Evolutionary conservation across 495 filamentous ascomycete genomes (phyloP).

Genomic region (Trypethelium eluteriae): DNA sequence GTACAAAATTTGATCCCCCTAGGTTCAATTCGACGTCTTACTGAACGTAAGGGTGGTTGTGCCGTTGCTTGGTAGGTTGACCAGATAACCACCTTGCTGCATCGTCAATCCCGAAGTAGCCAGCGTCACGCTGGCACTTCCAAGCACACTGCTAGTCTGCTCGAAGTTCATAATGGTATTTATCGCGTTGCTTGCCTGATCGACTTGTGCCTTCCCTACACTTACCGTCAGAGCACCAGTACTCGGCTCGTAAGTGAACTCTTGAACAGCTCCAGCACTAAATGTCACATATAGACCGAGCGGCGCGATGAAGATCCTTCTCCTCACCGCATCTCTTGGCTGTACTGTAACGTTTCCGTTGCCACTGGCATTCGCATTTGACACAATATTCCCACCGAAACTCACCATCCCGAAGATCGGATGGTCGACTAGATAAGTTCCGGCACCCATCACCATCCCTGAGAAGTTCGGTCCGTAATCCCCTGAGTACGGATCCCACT

Average conservation of each 20-base stretch:
- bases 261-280: conserved; percentile 38
- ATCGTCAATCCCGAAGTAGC: conserved; percentile 1
- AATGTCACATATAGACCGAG: conserved; percentile 37
- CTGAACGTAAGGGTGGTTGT: background rate
- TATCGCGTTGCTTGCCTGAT: background rate
- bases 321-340: conserved; percentile 38
- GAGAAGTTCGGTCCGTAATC: conserved; percentile 48
- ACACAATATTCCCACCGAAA: conserved; percentile 39
- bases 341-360: conserved; percentile 27
- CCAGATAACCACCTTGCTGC: conserved; percentile 1
- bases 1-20: too few relatives aligned
- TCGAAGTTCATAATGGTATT: conserved; percentile 6
- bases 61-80: background rate
- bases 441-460: conserved; percentile 40
- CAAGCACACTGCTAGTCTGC: background rate
- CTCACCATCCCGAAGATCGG: conserved; percentile 35
- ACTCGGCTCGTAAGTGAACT: conserved; percentile 5
- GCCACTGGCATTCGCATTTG: conserved; percentile 2
- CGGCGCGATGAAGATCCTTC: conserved; percentile 40
- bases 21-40: background rate
- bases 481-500: conserved; percentile 47
- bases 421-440: conserved; percentile 40
- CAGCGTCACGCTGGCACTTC: background rate
- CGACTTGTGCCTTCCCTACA: background rate
- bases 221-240: background rate